Percentiles rank a stretch among this genome's conserved stretches.
These are phyloP conservation scores for Cryoendolithus antarcticus DNA, from an alignment of 2,329 filamentous ascomycete species.

Conservation along the genomic window DNA sequence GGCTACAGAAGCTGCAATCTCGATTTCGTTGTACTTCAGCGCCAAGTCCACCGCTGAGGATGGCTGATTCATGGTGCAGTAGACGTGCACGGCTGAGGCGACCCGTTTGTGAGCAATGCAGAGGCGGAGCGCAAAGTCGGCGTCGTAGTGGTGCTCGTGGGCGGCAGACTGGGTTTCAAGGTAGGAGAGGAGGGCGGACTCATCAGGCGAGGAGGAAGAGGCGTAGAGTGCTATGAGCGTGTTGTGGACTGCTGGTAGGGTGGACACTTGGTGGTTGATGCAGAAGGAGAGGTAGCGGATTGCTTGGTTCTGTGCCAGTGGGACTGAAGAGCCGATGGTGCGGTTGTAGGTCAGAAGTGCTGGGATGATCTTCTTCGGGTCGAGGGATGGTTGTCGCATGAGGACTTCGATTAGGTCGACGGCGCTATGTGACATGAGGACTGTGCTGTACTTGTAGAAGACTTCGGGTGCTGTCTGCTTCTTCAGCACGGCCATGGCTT, in stretches of 20 bases:
- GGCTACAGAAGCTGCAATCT: constrained; percentile 79
- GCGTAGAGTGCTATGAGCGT: constrained; percentile 94
- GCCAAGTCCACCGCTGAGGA: constrained; percentile 86
- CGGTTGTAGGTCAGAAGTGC: constrained; percentile 90
- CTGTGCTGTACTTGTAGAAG: constrained; percentile 92
- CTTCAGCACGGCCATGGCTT: constrained; percentile 78
- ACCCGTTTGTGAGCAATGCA: constrained; percentile 93
- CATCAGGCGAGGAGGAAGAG: constrained; percentile 68
- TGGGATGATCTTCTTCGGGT: constrained; percentile 79
- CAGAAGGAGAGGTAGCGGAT: constrained; percentile 87
- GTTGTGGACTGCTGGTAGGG: constrained; percentile 84
- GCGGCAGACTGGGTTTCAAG: constrained; percentile 68
- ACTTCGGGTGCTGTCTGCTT: constrained; percentile 85
- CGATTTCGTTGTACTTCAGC: constrained; percentile 76
- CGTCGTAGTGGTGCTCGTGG: constrained; percentile 76
- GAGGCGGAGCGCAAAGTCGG: constrained; percentile 86
- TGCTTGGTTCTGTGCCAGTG: constrained; percentile 69
- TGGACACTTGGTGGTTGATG: constrained; percentile 71
- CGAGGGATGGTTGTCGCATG: constrained; percentile 78
- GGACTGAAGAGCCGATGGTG: constrained; percentile 45
- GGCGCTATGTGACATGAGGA: constrained; percentile 83
- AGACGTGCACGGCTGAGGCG: constrained; percentile 91
- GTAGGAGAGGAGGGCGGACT: constrained; percentile 75
- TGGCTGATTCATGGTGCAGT: constrained; percentile 92
- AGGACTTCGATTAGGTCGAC: constrained; percentile 86